These are phyloP conservation scores for Trametes villosa DNA, from an alignment of 768 basidiomycete species.

Conservation along the genomic window DNA sequence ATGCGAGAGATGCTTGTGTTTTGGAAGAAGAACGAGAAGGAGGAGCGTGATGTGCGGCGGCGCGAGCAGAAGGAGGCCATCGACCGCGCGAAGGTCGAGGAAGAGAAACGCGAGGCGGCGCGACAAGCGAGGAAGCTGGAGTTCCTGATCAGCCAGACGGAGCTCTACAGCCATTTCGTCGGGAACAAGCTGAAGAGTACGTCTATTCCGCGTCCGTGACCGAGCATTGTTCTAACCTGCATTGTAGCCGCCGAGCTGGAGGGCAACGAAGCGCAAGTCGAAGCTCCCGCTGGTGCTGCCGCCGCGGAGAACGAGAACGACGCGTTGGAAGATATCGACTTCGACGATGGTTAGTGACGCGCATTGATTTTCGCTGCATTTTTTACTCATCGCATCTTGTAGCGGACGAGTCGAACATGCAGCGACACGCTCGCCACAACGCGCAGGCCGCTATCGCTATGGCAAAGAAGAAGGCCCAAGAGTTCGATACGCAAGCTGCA, in stretches of 20 bases:
- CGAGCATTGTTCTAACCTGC: conserved; percentile 15
- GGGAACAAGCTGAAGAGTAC: conserved; percentile 93
- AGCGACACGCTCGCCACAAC: conserved; percentile 82
- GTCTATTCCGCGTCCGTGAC: conserved; percentile 28
- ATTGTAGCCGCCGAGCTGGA: conserved; percentile 74
- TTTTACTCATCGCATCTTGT: conserved; percentile 6
- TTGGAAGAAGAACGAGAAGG: conserved; percentile 98
- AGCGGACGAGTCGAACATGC: conserved; percentile 90
- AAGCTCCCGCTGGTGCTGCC: conserved; percentile 60
- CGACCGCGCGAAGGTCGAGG: conserved; percentile 85
- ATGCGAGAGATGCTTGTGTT: conserved; percentile 97
- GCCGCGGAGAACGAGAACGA: conserved; percentile 56
- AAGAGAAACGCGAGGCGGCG: conserved; percentile 92
- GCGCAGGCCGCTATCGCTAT: conserved; percentile 87
- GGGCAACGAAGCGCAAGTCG: conserved; percentile 50
- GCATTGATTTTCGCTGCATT: not conserved
- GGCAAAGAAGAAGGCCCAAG: conserved; percentile 77
- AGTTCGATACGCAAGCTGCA: conserved; percentile 86
- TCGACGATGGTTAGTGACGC: conserved; percentile 76
- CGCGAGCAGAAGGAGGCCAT: conserved; percentile 94
- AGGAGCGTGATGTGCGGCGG: conserved; percentile 90
- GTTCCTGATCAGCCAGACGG: conserved; percentile 98
- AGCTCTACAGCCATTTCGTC: conserved; percentile 98
- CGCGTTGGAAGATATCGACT: conserved; percentile 77
- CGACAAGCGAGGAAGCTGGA: conserved; percentile 95